A percentile compares a stretch with the other conserved stretches of the same genome.
phyloP scores from a whole-genome alignment of 371 early-diverging fungal species.

The Funneliformis caledonium region DNA sequence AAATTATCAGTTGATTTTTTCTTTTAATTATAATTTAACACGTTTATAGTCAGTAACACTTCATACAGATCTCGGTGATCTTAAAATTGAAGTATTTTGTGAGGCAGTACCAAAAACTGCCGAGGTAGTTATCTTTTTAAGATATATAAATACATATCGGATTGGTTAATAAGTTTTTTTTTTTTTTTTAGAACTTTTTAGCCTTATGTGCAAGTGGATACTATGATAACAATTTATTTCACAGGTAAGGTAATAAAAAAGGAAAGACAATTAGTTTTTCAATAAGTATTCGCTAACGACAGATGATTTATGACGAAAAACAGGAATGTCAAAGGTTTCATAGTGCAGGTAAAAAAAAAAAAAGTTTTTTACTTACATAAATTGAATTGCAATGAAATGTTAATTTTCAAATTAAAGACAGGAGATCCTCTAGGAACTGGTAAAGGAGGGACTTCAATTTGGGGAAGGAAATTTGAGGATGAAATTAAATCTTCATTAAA shows the following conservation, averaged over 20 bases:
- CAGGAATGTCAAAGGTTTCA: conserved; percentile 87
- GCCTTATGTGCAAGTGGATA: conserved; percentile 94
- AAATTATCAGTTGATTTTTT: too few relatives aligned
- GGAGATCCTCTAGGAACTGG: conserved; percentile 92
- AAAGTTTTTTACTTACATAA: background rate
- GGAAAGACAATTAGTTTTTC: background rate
- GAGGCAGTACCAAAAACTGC: conserved; percentile 83
- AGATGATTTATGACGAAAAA: background rate
- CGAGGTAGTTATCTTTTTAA: conserved; percentile 60
- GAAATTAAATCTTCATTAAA: conserved; percentile 85
- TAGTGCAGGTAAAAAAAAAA: conserved; percentile 72
- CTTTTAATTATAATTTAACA: background rate
- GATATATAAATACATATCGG: background rate
- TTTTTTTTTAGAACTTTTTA: conserved; percentile 81
- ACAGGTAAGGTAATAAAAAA: conserved; percentile 45
- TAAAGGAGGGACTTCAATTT: conserved; percentile 87
- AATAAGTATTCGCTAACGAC: background rate
- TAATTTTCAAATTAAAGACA: conserved; percentile 55
- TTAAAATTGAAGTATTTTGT: conserved; percentile 86
- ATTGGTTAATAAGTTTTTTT: background rate
- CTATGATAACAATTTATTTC: conserved; percentile 86
- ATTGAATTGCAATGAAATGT: background rate
- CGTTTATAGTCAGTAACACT: conserved; percentile 72
- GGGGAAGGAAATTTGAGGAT: conserved; percentile 86
- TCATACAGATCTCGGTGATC: conserved; percentile 91